phyloP scores from a whole-genome alignment of 306 rosid species.

The Cicer pinnatifidum region DNA sequence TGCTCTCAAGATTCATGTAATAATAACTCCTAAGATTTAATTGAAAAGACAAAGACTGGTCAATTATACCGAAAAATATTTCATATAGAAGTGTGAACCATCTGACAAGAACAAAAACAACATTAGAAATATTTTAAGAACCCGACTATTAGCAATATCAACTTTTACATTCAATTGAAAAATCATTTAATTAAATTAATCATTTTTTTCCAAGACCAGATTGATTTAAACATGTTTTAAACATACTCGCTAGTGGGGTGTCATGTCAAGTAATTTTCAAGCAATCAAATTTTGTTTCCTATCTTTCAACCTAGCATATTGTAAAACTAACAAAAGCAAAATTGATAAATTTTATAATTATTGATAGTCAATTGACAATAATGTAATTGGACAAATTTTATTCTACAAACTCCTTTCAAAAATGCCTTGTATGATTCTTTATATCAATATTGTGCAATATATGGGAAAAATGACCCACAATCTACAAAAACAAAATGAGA shows the following conservation, averaged over 20 bases:
- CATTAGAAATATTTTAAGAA: too few relatives aligned
- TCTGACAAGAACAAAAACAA: constrained; percentile 22
- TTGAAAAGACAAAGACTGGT: constrained; percentile 36
- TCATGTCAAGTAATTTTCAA: constrained; percentile 18
- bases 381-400: neutral
- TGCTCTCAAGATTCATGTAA: constrained; percentile 83
- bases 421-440: neutral
- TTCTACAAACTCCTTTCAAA: too few relatives aligned
- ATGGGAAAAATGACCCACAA: neutral
- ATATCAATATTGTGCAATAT: constrained; percentile 6
- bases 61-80: constrained; percentile 38
- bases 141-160: too few relatives aligned
- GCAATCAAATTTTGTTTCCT: constrained; percentile 29
- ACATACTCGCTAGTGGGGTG: constrained; percentile 5
- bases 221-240: too few relatives aligned
- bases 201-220: neutral
- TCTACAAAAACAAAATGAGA: too few relatives aligned
- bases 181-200: too few relatives aligned
- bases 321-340: constrained; percentile 9
- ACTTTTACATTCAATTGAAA: too few relatives aligned
- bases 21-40: constrained; percentile 82
- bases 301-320: constrained; percentile 14
- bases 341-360: constrained; percentile 10
- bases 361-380: neutral
- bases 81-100: too few relatives aligned